Conservation (phyloP, 2,329 filamentous ascomycete species). For the Claviceps sp. region DNA sequence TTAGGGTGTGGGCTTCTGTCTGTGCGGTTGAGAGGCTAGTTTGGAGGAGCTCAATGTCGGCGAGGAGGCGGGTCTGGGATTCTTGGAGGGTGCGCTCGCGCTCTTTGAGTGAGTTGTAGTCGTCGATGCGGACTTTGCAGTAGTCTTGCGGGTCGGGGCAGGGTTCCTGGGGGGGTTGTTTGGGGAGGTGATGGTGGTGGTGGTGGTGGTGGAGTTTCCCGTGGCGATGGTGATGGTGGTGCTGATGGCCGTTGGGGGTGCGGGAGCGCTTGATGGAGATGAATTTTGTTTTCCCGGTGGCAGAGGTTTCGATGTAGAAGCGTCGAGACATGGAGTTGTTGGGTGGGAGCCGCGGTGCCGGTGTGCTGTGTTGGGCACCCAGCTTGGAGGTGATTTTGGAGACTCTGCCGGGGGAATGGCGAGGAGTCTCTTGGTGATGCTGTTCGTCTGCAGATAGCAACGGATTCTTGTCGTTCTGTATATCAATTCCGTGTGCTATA, state of each 20-base stretch:
- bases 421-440: too few species aligned
- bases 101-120: slow-evolving; percentile 23
- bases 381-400: slow-evolving; percentile 6
- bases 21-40: slow-evolving; percentile 21
- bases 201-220: slow-evolving; percentile 11
- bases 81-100: slow-evolving; percentile 23
- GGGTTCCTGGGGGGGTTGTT: slow-evolving; percentile 10
- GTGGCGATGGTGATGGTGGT: slow-evolving; percentile 13
- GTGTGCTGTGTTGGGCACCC: slow-evolving; percentile 8
- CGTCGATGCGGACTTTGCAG: slow-evolving; percentile 21
- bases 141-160: slow-evolving; percentile 18
- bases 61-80: slow-evolving; percentile 20
- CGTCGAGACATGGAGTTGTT: slow-evolving; percentile 19
- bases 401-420: too few species aligned
- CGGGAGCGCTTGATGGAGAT: slow-evolving; percentile 27
- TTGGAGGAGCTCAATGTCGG: slow-evolving; percentile 21
- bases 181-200: slow-evolving; percentile 17
- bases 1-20: slow-evolving; percentile 21
- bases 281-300: slow-evolving; percentile 22
- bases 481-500: too few species aligned
- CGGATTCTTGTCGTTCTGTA: too few species aligned
- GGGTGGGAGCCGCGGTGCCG: not conserved
- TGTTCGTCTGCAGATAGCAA: too few species aligned
- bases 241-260: slow-evolving; percentile 20
- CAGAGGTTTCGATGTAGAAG: slow-evolving; percentile 22